A percentile compares a stretch with the other conserved stretches of the same genome.
Evolutionary conservation across 192 early-diverging fungal species (phyloP).

Genomic region (Backusella mclennaniae): DNA sequence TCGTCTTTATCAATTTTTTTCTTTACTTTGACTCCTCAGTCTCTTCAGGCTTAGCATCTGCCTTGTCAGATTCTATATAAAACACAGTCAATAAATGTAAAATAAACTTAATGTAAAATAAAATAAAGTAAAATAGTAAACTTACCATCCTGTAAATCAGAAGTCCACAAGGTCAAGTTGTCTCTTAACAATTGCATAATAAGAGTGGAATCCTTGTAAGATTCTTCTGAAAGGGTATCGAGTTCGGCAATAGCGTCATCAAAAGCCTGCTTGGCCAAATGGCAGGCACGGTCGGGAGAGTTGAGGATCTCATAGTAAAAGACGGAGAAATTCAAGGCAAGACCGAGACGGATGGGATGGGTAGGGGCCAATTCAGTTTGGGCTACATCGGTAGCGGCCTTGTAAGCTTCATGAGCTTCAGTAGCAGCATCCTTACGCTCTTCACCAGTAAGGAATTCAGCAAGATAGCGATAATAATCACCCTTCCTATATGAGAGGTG

Average conservation of each 20-base stretch:
- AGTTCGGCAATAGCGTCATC: slow-evolving; percentile 95
- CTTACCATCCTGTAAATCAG: slow-evolving; percentile 64
- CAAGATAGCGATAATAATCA: slow-evolving; percentile 97
- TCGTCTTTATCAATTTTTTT: not conserved
- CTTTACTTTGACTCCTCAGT: not conserved
- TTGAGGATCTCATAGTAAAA: slow-evolving; percentile 99
- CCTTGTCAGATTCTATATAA: not conserved
- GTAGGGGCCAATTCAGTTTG: slow-evolving; percentile 77
- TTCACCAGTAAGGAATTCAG: slow-evolving; percentile 87
- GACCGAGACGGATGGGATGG: slow-evolving; percentile 96
- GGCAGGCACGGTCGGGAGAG: slow-evolving; percentile 95
- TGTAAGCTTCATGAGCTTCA: slow-evolving; percentile 86
- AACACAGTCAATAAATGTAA: not conserved
- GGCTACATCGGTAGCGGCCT: slow-evolving; percentile 88
- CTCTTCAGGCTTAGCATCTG: not conserved
- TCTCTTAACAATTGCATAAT: slow-evolving; percentile 98
- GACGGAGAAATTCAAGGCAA: slow-evolving; percentile 96
- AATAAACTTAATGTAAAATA: too few species aligned
- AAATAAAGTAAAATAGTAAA: not conserved
- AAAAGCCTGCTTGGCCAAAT: slow-evolving; percentile 93
- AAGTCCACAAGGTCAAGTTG: slow-evolving; percentile 97
- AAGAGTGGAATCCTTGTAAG: slow-evolving; percentile 96
- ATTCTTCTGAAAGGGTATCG: slow-evolving; percentile 90
- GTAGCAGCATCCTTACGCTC: slow-evolving; percentile 76
- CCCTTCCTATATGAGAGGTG: slow-evolving; percentile 60